Base-by-base conservation (phyloP, 2,329 filamentous ascomycete genomes). In the Sporothrix pallida region DNA sequence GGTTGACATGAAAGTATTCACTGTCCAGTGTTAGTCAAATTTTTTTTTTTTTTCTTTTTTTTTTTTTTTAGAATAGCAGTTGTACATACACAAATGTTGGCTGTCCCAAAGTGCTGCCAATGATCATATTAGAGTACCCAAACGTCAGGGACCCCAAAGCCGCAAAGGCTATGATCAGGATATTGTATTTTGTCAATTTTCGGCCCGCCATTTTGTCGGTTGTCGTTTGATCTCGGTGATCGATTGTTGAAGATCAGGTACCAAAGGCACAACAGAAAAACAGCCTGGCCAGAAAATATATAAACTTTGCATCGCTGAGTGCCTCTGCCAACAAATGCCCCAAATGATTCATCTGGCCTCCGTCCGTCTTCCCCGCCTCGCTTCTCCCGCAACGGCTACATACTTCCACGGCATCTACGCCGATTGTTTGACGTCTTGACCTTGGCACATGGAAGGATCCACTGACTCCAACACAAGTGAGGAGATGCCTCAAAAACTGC, bases 71-170 rank as follows among this genome's bases (percentile, higher is more conserved):
- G 8, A 12, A 48, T 48, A 48, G 9, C 44, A 37, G 31, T 7
- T 48, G 12, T 31, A 69, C 65, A 2, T 42, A 69, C 23, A 69
- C 26, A 37, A 69, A 69, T 10, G 44, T 52, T 52, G 46, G 46
- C 44, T 52, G 65, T 12, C 44, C 65, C 44, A 69, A n/a, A 3
- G 65, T 69, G 20, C 62, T 65, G 17, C 65, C 65, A 52, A 50
- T 69, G 8, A 50, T 50, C 20, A 37, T 69, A 26, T 69, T 69
- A 13, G 44, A 31, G 65, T 69, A 69, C 23, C 65, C 65, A 52
- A 69, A 69, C 9, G 65, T 50, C n/a, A 69, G 44, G 9, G 65
- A 69, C 65, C 65, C 65, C 65, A 69, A 52, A 26, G 65, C 65
- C 65, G 46, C 46, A 52, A 69, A 69, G 65, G 65, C 46, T 31